A percentile compares a stretch with the other conserved stretches of the same genome.
These are phyloP conservation scores for Spirogloea muscicola DNA, from an alignment of 139 green algal species.

Conservation along the genomic window DNA sequence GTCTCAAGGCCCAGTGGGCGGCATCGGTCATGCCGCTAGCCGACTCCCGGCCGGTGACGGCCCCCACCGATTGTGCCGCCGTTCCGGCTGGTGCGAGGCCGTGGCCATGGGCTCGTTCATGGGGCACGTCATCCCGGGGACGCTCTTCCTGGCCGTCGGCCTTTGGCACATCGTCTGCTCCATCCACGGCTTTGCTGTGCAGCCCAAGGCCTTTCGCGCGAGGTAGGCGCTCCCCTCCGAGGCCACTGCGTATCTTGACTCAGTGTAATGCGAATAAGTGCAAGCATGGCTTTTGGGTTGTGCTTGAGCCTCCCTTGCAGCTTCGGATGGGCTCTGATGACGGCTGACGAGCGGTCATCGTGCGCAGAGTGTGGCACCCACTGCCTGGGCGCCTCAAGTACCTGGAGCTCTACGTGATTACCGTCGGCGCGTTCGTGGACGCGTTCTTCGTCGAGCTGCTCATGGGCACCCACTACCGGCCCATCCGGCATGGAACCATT, in stretches of 20 bases:
- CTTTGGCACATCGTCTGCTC: conserved; percentile 20
- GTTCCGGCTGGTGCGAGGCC: too few species aligned
- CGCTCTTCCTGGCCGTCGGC: conserved; percentile 21
- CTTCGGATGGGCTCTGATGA: too few species aligned
- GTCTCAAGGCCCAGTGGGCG: too few species aligned
- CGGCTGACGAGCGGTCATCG: too few species aligned
- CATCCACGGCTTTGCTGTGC: not conserved
- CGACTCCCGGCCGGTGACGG: too few species aligned
- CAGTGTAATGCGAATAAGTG: too few species aligned
- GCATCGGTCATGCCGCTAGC: too few species aligned
- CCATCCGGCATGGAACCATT: conserved; percentile 13
- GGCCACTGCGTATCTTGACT: too few species aligned
- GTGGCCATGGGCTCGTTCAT: conserved; percentile 35
- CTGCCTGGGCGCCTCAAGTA: conserved; percentile 11
- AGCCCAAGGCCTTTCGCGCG: conserved; percentile 8
- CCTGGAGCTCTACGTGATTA: conserved; percentile 19
- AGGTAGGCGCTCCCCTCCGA: too few species aligned
- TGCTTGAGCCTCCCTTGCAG: too few species aligned
- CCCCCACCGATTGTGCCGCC: too few species aligned
- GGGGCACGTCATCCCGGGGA: conserved; percentile 27
- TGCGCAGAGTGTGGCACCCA: conserved; percentile 31
- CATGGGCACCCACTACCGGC: conserved; percentile 1
- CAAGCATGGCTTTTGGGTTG: too few species aligned
- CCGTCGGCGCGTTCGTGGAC: conserved; percentile 17
- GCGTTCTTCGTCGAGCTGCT: conserved; percentile 19